phyloP scores from a whole-genome alignment of 1,284 basidiomycete genomes.

The Ceratobasidium sp. region DNA sequence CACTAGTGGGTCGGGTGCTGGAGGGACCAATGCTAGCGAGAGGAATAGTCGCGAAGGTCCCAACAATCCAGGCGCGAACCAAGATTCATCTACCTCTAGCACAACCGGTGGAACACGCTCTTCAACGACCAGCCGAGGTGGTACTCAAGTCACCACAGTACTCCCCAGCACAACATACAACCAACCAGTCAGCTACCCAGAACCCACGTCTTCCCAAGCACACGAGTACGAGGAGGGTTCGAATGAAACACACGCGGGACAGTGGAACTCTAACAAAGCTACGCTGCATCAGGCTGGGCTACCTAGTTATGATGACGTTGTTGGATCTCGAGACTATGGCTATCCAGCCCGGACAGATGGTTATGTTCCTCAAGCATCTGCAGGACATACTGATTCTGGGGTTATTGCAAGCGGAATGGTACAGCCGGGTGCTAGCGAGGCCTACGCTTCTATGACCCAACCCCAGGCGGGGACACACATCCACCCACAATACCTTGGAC shows the following conservation, averaged over 20 bases:
- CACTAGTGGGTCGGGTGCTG: neutral
- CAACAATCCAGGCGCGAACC: neutral
- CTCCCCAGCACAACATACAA: neutral
- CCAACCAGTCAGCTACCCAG: neutral
- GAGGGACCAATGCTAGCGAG: neutral
- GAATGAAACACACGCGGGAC: neutral
- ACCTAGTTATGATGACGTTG: slow-evolving; percentile 3
- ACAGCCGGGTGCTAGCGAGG: neutral
- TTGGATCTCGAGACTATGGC: neutral
- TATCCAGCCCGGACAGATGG: neutral
- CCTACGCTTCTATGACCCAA: too few relatives aligned
- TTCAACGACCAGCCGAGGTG: neutral
- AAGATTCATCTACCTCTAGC: neutral
- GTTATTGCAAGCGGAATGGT: neutral
- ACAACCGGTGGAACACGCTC: neutral
- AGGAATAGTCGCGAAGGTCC: neutral
- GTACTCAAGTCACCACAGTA: neutral
- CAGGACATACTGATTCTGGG: neutral
- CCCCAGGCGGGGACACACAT: neutral
- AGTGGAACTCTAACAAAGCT: neutral
- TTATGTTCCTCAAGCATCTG: neutral
- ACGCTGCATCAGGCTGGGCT: neutral
- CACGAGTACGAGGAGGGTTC: neutral
- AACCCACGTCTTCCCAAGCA: neutral
- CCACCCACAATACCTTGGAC: neutral